A percentile compares a stretch with the other conserved stretches of the same genome.
Evolutionary conservation across 2,329 filamentous ascomycete species (phyloP).

Genomic region (Penicillium digitatum): DNA sequence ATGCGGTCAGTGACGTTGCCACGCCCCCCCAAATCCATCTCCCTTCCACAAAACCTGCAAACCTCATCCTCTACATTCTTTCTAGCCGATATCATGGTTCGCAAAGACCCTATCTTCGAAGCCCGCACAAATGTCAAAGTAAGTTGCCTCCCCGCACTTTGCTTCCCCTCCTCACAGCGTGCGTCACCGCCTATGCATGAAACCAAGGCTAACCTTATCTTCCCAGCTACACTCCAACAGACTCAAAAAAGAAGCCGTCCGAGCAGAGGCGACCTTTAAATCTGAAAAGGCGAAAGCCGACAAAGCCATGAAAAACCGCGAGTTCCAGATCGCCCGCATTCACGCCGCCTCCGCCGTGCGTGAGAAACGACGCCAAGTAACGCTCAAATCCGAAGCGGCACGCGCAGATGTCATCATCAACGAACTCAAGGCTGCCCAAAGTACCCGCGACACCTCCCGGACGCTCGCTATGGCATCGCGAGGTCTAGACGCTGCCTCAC

Average conservation of each 20-base stretch:
- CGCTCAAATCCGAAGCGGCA: slow-evolving; percentile 45
- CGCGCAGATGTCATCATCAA: slow-evolving; percentile 50
- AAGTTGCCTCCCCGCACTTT: slow-evolving; percentile 3
- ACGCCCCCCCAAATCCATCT: slow-evolving; percentile 13
- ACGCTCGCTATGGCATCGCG: slow-evolving; percentile 45
- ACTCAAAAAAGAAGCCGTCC: slow-evolving; percentile 46
- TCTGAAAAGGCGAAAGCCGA: slow-evolving; percentile 48
- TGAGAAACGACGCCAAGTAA: slow-evolving; percentile 46
- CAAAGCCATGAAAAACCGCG: slow-evolving; percentile 47
- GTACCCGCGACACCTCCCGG: slow-evolving; percentile 45
- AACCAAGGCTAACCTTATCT: neutral
- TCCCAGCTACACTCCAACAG: slow-evolving; percentile 46
- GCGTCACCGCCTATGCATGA: neutral
- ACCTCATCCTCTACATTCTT: neutral
- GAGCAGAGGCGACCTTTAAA: slow-evolving; percentile 46
- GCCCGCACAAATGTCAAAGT: slow-evolving; percentile 44
- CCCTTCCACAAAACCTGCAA: slow-evolving; percentile 1
- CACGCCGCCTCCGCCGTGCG: slow-evolving; percentile 46
- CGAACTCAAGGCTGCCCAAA: slow-evolving; percentile 47
- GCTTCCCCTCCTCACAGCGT: neutral
- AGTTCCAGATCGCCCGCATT: slow-evolving; percentile 49
- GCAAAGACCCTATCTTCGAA: slow-evolving; percentile 42
- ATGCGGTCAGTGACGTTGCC: slow-evolving; percentile 30
- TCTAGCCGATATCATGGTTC: slow-evolving; percentile 33
- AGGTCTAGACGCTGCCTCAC: slow-evolving; percentile 44